Base-by-base conservation (phyloP, 345 rosid species). In the Laguncularia racemosa region DNA sequence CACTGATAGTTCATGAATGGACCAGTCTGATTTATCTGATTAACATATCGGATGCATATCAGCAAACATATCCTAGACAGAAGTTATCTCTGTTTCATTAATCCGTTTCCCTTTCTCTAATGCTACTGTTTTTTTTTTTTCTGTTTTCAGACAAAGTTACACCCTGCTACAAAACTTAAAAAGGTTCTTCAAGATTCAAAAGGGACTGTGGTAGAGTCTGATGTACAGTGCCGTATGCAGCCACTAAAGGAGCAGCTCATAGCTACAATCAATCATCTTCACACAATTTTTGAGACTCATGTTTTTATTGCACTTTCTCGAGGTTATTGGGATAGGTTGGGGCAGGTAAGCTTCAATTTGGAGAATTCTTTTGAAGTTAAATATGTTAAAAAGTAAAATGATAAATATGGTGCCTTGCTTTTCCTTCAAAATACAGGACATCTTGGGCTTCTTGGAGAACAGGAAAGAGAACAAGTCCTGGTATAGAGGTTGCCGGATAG, bases 251-350 rank as follows among this genome's bases (percentile, higher is more conserved):
- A 93, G 55, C 95, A 89, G 76, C 83, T 93, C 49, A 81, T 73
- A 16, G 84, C 72, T 38, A 79, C 95, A 54, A 76, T 89, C 23
- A 85, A 84, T 74, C 96, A 87, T 61, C 84, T 93, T 47, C 97
- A 93, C 38, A 68, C 80, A 13, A 70, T 85, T 46, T 83, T 84
- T 16, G 97, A 84, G 77, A 76, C 83, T 59, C 84, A 76, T 16
- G 95, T 93, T 17, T 93, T 93, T 71, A 72, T 87, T 44, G 82
- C 90, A 28, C 73, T 93, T 51, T 87, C 90, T 48, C 81, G 97
- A 44, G 95, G 96, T 50, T 93, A 80, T 61, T 93, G 99, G 99
- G 99, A 93, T 62, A 85, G 85, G 48, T 87, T 87, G 88, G 98
- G 98, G 63, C 93, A 83, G 85, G 98, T 85, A 60, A 72, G 63